These are phyloP conservation scores for Meyerozyma elateridarum DNA, from an alignment of 1,139 yeast species.

Conservation along the genomic window DNA sequence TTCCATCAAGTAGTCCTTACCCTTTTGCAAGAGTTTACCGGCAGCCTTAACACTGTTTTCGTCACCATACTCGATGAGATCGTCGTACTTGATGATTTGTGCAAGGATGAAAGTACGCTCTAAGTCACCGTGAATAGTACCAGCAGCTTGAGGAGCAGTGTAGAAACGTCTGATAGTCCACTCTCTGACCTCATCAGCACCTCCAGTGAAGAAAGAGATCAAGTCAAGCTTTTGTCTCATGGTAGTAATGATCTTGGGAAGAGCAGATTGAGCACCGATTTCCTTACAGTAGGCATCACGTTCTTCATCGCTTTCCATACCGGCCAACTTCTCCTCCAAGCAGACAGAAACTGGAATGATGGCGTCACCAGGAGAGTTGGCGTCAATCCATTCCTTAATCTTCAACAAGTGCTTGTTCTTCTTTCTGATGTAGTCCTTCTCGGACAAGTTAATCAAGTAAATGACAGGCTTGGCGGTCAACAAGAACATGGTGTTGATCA, in stretches of 20 bases:
- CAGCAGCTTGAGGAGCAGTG: slow-evolving; percentile 87
- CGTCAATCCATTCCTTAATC: slow-evolving; percentile 97
- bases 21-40: slow-evolving; percentile 90
- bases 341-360: slow-evolving; percentile 92
- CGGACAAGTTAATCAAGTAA: slow-evolving; percentile 89
- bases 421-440: slow-evolving; percentile 92
- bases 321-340: slow-evolving; percentile 88
- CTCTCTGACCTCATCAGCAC: slow-evolving; percentile 83
- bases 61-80: slow-evolving; percentile 73
- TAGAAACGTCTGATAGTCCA: slow-evolving; percentile 85
- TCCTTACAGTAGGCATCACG: slow-evolving; percentile 85
- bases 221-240: slow-evolving; percentile 83
- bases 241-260: slow-evolving; percentile 80
- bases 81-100: slow-evolving; percentile 43
- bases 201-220: slow-evolving; percentile 81
- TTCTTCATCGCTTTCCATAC: slow-evolving; percentile 86
- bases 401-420: slow-evolving; percentile 90
- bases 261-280: slow-evolving; percentile 77
- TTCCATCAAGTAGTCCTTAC: slow-evolving; percentile 90
- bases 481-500: slow-evolving; percentile 79
- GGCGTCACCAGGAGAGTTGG: slow-evolving; percentile 87
- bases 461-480: slow-evolving; percentile 96
- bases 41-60: slow-evolving; percentile 86
- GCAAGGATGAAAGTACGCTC: slow-evolving; percentile 49
- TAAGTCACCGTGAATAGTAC: slow-evolving; percentile 70